phyloP scores from a whole-genome alignment of 306 rosid genomes.

The Psophocarpus tetragonolobus region DNA sequence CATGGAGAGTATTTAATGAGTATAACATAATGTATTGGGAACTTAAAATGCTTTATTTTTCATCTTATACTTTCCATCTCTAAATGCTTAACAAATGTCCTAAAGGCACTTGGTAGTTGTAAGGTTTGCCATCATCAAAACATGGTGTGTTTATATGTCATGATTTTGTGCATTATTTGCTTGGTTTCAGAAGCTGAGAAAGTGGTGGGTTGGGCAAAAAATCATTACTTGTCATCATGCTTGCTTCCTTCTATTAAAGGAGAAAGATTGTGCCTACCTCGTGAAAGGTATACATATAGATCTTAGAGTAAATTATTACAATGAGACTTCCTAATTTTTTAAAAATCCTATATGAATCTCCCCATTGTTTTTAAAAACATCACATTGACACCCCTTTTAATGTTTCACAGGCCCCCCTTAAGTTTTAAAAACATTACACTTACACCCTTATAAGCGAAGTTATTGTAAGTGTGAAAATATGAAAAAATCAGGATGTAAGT shows the following conservation, averaged over 20 bases:
- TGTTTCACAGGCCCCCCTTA: too few relatives aligned
- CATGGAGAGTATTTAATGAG: neutral
- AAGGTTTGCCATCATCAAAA: neutral
- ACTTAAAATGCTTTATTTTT: neutral
- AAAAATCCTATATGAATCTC: too few relatives aligned
- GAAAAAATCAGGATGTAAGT: too few relatives aligned
- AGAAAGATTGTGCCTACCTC: conserved; percentile 72
- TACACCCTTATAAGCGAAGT: too few relatives aligned
- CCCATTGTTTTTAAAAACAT: too few relatives aligned
- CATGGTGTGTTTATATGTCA: neutral
- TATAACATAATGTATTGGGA: neutral
- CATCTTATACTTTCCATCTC: neutral
- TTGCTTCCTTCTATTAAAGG: conserved; percentile 72
- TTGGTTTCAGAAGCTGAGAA: conserved; percentile 85
- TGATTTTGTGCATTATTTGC: neutral
- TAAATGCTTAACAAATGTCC: neutral
- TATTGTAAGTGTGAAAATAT: too few relatives aligned
- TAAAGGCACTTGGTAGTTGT: neutral
- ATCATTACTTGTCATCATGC: conserved; percentile 79
- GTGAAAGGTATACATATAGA: conserved; percentile 66
- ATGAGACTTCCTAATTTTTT: too few relatives aligned
- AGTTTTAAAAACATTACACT: too few relatives aligned
- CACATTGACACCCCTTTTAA: too few relatives aligned
- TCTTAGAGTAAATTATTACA: too few relatives aligned
- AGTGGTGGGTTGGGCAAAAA: conserved; percentile 95